A percentile compares a stretch with the other conserved stretches of the same genome.
Evolutionary conservation across 1,284 basidiomycete genomes (phyloP).

Genomic region (Phenoliferia sp.): DNA sequence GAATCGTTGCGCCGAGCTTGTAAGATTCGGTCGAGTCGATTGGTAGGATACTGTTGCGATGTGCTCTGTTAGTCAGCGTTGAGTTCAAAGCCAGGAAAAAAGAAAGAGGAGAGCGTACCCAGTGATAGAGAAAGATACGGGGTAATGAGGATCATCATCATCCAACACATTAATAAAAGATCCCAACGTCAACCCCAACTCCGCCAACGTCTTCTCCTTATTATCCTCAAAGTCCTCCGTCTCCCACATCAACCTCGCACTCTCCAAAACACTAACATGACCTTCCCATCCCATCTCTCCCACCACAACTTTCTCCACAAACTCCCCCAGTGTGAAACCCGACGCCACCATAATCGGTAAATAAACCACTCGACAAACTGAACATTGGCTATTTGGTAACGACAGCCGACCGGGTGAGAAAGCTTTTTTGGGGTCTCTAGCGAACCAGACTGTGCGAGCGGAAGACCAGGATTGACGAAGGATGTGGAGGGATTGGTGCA

Average conservation of each 20-base stretch:
- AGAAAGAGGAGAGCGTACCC: not conserved
- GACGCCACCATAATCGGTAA: constrained; percentile 66
- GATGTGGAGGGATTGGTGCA: constrained; percentile 82
- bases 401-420: constrained; percentile 48
- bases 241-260: constrained; percentile 72
- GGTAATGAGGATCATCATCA: constrained; percentile 55
- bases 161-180: constrained; percentile 83
- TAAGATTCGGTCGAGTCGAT: not conserved
- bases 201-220: constrained; percentile 62
- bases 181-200: constrained; percentile 63
- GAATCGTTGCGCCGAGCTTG: constrained; percentile 9
- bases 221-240: constrained; percentile 86
- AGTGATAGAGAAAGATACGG: not conserved
- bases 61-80: not conserved
- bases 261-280: constrained; percentile 81
- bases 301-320: constrained; percentile 58
- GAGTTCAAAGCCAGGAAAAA: not conserved
- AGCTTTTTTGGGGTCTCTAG: constrained; percentile 45
- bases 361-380: constrained; percentile 83
- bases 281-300: constrained; percentile 42
- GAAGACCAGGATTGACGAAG: constrained; percentile 47
- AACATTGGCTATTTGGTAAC: constrained; percentile 67
- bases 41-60: constrained; percentile 4
- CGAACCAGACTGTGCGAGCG: constrained; percentile 31
- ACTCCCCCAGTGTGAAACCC: constrained; percentile 62